Conservation (phyloP, 2,329 filamentous ascomycete species). For the Drechslerella coelobrocha region DNA sequence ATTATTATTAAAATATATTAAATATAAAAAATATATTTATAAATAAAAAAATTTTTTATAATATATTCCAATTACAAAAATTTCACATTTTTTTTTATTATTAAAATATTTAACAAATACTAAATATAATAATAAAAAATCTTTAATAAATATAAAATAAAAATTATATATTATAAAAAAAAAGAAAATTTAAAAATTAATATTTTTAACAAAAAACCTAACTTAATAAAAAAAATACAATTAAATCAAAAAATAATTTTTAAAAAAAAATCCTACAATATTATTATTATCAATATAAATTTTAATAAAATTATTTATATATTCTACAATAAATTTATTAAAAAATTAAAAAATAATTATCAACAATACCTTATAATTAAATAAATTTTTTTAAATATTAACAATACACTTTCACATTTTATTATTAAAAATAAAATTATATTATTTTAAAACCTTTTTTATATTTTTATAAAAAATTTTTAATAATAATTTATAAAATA, state of each 20-base stretch:
- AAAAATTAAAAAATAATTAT: no score
- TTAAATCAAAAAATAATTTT: no score
- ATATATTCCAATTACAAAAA: constrained; percentile 2
- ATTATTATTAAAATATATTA: constrained; percentile 2
- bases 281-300: no score
- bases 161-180: background rate
- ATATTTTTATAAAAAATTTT: background rate
- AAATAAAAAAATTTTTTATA: background rate
- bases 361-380: no score
- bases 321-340: no score
- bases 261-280: no score
- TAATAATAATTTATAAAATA: background rate
- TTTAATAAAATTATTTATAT: no score
- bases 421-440: background rate
- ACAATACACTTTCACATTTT: background rate
- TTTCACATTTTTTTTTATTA: background rate
- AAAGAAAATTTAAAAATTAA: no score
- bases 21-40: constrained; percentile 5
- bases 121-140: background rate
- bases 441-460: no score
- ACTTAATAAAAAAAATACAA: no score
- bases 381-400: background rate
- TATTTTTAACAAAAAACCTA: no score
- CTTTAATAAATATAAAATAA: background rate
- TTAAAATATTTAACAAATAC: background rate